Conservation (phyloP, 176 grass and related monocot genomes). For the Juncus effusus region DNA sequence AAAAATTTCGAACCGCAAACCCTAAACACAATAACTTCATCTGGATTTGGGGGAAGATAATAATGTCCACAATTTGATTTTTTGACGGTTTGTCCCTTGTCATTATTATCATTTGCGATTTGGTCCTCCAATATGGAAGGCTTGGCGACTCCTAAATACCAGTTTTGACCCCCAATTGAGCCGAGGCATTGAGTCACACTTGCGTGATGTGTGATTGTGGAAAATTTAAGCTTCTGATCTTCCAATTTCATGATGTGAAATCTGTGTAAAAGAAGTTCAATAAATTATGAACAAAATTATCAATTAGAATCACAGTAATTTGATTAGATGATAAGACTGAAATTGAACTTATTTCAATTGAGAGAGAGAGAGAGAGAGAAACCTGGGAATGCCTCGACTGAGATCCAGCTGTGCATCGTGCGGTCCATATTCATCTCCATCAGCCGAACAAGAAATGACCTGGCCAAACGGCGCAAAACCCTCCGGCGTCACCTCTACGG, state of each 20-base stretch:
- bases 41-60: slow-evolving; percentile 61
- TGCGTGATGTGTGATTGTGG: slow-evolving; percentile 75
- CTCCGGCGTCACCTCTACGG: slow-evolving; percentile 68
- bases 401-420: slow-evolving; percentile 93
- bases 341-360: neutral
- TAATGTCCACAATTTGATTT: slow-evolving; percentile 48
- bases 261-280: slow-evolving; percentile 20
- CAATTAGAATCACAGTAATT: neutral
- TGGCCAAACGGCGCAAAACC: slow-evolving; percentile 87
- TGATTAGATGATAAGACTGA: neutral
- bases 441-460: slow-evolving; percentile 62
- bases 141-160: slow-evolving; percentile 83
- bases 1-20: slow-evolving; percentile 79
- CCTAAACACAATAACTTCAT: slow-evolving; percentile 69
- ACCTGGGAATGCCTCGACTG: slow-evolving; percentile 77
- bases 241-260: slow-evolving; percentile 79
- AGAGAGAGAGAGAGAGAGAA: slow-evolving; percentile 1
- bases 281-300: neutral
- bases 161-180: slow-evolving; percentile 65
- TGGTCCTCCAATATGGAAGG: slow-evolving; percentile 55
- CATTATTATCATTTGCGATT: slow-evolving; percentile 24
- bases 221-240: slow-evolving; percentile 55
- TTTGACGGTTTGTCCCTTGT: slow-evolving; percentile 34
- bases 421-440: slow-evolving; percentile 73
- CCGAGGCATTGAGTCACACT: slow-evolving; percentile 94